Base-by-base conservation (phyloP, 768 basidiomycete genomes). In the Mrakia gelida region DNA sequence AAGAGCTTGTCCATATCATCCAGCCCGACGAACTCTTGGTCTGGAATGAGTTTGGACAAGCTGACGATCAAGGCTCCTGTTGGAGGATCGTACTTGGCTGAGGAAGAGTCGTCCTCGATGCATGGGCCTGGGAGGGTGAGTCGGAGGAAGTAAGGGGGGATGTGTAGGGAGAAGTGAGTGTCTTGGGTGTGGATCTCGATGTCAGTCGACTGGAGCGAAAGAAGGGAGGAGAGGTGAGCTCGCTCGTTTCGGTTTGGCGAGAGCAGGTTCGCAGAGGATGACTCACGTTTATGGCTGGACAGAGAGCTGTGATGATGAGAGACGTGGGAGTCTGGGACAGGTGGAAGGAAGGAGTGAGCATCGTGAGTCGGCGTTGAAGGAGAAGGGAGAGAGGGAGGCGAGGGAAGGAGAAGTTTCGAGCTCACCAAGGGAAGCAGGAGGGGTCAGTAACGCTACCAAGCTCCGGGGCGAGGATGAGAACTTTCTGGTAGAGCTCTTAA, bases 111-210 rank as follows among this genome's bases (percentile, higher is more conserved):
- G 77, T 93, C 92, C 80, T 92, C 91, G 76, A 92, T 88, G 59
- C 91, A 80, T 34, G 91, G 82, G 0, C 88, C 83, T 80, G 91
- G 88, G 83, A 95, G 93, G 81, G 90, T 89, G 79, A 95, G 87
- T 1, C 92, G 90, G 74, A 94, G 87, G 81, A 91, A 94, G 82
- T 94, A 95, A 2, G 93, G 93, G 78, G 91, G 92, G 83, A 93
- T 88, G 81, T 94, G 90, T 59, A 93, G 85, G 28, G 89, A 90
- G 82, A 94, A 87, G 70, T 91, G 84, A 38, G 88, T 88, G 74
- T 89, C 77, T 81, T 92, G 91, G 76, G 92, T 89, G 80, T 91
- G 87, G 71, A 93, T 90, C 83, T 94, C 93, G 45, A 90, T 89
- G 80, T 94, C 93, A 61, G 90, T 88, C 16, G 93, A 92, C 92